Percentiles rank a stretch among this genome's conserved stretches.
These are phyloP conservation scores for Solanum gandarillasii DNA, from an alignment of 257 asterid species.

Conservation along the genomic window DNA sequence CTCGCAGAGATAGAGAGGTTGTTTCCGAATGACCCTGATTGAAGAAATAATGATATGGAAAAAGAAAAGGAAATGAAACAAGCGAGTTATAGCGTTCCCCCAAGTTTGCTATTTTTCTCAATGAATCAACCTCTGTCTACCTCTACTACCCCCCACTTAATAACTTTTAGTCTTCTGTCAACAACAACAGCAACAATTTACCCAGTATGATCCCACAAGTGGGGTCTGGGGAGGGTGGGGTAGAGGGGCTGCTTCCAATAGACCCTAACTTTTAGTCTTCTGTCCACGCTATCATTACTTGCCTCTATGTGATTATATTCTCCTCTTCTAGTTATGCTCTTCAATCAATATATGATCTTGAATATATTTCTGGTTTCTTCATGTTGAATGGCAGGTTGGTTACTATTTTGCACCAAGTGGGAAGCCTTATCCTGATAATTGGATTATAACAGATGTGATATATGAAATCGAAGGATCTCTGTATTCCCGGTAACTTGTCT, in stretches of 20 bases:
- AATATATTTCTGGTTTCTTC: slow-evolving; percentile 11
- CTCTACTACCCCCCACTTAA: background rate
- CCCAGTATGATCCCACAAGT: background rate
- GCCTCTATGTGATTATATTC: background rate
- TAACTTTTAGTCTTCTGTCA: background rate
- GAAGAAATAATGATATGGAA: background rate
- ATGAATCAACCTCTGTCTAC: background rate
- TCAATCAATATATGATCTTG: background rate
- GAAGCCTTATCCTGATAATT: slow-evolving; percentile 99
- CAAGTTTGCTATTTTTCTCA: background rate
- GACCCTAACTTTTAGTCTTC: background rate
- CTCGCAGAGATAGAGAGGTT: background rate
- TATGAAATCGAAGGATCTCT: slow-evolving; percentile 87
- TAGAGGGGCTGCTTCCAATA: background rate
- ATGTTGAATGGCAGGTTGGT: slow-evolving; percentile 67
- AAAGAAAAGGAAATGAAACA: background rate
- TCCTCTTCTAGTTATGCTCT: background rate
- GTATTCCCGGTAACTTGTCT: slow-evolving; percentile 60
- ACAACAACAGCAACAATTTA: too few relatives aligned
- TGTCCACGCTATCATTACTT: background rate
- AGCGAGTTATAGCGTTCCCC: background rate
- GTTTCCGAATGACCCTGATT: background rate
- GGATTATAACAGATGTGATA: slow-evolving; percentile 87
- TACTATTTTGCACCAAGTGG: slow-evolving; percentile 99
- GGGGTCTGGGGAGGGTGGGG: background rate